Conservation (phyloP, 2,329 filamentous ascomycete genomes). For the Pseudogymnoascus sp. region DNA sequence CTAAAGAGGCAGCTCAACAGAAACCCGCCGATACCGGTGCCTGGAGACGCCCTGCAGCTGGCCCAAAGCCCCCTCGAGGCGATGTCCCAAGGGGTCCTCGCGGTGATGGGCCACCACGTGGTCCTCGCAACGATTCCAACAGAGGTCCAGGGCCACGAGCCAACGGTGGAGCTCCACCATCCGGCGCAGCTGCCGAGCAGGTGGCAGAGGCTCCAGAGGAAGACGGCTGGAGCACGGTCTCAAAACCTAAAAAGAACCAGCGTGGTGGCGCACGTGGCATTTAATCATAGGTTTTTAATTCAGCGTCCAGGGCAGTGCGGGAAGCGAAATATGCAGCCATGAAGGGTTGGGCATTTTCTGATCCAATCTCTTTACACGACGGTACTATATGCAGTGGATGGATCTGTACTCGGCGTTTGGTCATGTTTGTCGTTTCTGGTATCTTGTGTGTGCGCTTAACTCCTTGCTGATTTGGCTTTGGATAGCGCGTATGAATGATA, state of each 20-base stretch:
- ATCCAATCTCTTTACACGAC: conserved; percentile 10
- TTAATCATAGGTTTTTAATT: conserved; percentile 25
- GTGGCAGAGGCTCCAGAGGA: conserved; percentile 41
- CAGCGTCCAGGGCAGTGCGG: conserved; percentile 8
- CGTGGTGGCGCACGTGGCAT: conserved; percentile 31
- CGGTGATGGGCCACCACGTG: conserved; percentile 37
- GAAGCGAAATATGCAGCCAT: conserved; percentile 6
- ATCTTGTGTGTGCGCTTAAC: conserved; percentile 4
- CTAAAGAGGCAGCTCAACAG: conserved; percentile 42
- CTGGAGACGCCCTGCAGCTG: conserved; percentile 51
- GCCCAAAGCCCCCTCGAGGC: conserved; percentile 29
- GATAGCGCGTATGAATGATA: conserved; percentile 12
- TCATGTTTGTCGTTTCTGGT: conserved; percentile 11
- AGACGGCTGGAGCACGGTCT: conserved; percentile 60
- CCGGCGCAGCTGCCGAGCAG: conserved; percentile 34
- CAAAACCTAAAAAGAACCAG: conserved; percentile 32
- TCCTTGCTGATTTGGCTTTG: conserved; percentile 14
- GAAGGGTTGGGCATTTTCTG: conserved; percentile 9
- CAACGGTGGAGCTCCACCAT: conserved; percentile 42
- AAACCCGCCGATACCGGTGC: conserved; percentile 53
- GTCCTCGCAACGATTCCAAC: conserved; percentile 38
- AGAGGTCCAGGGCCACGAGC: conserved; percentile 28
- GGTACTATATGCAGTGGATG: conserved; percentile 12
- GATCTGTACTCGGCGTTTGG: conserved; percentile 11
- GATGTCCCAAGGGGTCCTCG: conserved; percentile 33